Base-by-base conservation (phyloP, 1,284 basidiomycete genomes). In the Schizophyllum commune region DNA sequence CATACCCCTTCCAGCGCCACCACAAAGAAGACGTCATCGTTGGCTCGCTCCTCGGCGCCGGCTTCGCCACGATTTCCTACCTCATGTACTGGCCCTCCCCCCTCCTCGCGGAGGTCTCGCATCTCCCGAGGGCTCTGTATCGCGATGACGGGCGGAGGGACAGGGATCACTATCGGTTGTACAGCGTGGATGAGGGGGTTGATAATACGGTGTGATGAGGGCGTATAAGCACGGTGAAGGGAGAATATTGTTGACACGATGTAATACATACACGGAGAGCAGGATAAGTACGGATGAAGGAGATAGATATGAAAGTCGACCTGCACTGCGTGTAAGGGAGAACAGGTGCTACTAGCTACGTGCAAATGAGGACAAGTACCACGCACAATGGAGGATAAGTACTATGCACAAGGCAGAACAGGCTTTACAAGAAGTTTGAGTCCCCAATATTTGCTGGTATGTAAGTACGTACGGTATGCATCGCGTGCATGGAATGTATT, bases 21-120 rank as follows among this genome's bases (percentile, higher is more conserved):
- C 84, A 87, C 71, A 84, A 82, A 70, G 85, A 86, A 71, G 86
- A 88, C 66, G 80, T 88, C 13, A 79, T 87, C 58, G 81, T 81
- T 8, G 86, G 86, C 13, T 79, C 80, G 63, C 64, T 83, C 19
- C 81, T 88, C 59, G 86, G 86, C 52, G 74, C 80, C 5, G 52
- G 77, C 27, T 81, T 76, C 21, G 79, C 82, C n/a, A 68, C 70
- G 5, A 70, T 81, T 58, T 78, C 76, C 66, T 88, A 85, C 68
- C 73, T 82, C 60, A 77, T 83, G 32, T 88, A 85, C 70, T 88
- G 84, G 84, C 84, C 83, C 51, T 85, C 73, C 63, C 85, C 85
- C 4, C 78, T 79, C 65, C 60, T 61, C 39, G 47, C 65, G 34
- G 62, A 71, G 32, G 58, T 34, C 22, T 68, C 67, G 52, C 72